A percentile compares a stretch with the other conserved stretches of the same genome.
Evolutionary conservation across 2,329 filamentous ascomycete genomes (phyloP).

Genomic region (Phymatotrichopsis omnivora): DNA sequence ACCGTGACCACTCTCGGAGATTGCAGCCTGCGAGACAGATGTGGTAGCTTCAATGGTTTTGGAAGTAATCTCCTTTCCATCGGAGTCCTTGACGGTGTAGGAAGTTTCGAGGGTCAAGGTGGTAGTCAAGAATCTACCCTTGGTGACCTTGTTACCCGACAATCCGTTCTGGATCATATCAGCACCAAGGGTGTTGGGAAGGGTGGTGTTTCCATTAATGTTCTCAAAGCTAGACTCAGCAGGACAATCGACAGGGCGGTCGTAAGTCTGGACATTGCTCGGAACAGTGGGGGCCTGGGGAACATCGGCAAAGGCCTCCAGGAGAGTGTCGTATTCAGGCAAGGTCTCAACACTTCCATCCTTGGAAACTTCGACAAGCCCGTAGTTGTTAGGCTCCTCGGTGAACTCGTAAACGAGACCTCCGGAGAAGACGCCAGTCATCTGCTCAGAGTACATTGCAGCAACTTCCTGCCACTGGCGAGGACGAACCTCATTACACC

Average conservation of each 20-base stretch:
- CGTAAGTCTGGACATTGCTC: slow-evolving; percentile 19
- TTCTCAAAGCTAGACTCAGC: slow-evolving; percentile 16
- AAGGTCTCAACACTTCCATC: slow-evolving; percentile 35
- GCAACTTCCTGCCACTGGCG: slow-evolving; percentile 67
- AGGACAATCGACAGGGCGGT: slow-evolving; percentile 26
- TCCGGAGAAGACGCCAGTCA: slow-evolving; percentile 59
- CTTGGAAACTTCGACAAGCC: slow-evolving; percentile 41
- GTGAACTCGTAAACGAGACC: slow-evolving; percentile 75
- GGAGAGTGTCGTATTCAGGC: slow-evolving; percentile 36
- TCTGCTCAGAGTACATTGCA: slow-evolving; percentile 59
- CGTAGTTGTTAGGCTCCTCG: slow-evolving; percentile 54
- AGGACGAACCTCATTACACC: slow-evolving; percentile 63
- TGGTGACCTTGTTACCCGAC: slow-evolving; percentile 21
- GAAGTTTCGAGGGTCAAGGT: slow-evolving; percentile 34
- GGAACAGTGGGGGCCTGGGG: slow-evolving; percentile 21
- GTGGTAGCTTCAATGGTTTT: slow-evolving; percentile 19
- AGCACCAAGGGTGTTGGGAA: slow-evolving; percentile 24
- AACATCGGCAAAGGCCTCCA: slow-evolving; percentile 26
- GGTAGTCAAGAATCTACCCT: slow-evolving; percentile 33
- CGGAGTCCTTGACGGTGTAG: slow-evolving; percentile 33
- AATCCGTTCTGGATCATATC: slow-evolving; percentile 26
- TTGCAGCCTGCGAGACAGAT: slow-evolving; percentile 7
- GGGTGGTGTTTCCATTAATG: slow-evolving; percentile 26
- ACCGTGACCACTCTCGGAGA: slow-evolving; percentile 23
- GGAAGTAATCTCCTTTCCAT: slow-evolving; percentile 22